Base-by-base conservation (phyloP, 208 protist genomes). In the Leishmania guyanensis region DNA sequence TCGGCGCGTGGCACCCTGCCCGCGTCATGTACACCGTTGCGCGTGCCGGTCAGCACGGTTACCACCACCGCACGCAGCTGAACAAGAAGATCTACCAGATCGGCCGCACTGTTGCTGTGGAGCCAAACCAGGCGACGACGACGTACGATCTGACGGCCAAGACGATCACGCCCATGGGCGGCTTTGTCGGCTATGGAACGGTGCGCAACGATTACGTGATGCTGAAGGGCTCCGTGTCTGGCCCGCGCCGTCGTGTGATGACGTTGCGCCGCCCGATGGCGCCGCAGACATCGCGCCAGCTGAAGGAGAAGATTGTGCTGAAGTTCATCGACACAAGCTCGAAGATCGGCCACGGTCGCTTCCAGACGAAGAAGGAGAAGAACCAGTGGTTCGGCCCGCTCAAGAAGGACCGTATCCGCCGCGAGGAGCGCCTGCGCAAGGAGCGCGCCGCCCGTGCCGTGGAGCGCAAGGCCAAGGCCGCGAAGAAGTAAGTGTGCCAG, bases 21-120 rank as follows among this genome's bases (percentile, higher is more conserved):
- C 92, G 98, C 86, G 98, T 99, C 68, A 88, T 90, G 72, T 99
- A 91, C 90, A 96, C 98, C 39, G 99, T 99, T 50, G 95, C 99
- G 66, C 98, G 99, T 91, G 99, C 99, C 82, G 99, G 99, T 99
- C 99, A 99, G 97, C 85, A 95, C 70, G 99, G 99, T 85, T 99
- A 98, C 97, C 96, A 99, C 88, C 99, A 99, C 96, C 93, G 99
- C 81, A 99, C 99, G 54, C 98, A 99, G 89, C 83, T 98, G 65
- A 99, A 99, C 98, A 99, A 99, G 98, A 99, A 99, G 97, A 99
- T 99, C 92, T 99, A 99, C 98, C 91, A 97, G 82, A 94, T 99
- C 77, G 99, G 98, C 84, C 95, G 92, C 86, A 92, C 92, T 78
- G 88, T 91, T 54, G 84, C 86, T 54, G 90, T 93, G 85, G 88